A percentile compares a stretch with the other conserved stretches of the same genome.
Conservation (phyloP, 176 grass and related monocot species). For the Carex cristatella region DNA sequence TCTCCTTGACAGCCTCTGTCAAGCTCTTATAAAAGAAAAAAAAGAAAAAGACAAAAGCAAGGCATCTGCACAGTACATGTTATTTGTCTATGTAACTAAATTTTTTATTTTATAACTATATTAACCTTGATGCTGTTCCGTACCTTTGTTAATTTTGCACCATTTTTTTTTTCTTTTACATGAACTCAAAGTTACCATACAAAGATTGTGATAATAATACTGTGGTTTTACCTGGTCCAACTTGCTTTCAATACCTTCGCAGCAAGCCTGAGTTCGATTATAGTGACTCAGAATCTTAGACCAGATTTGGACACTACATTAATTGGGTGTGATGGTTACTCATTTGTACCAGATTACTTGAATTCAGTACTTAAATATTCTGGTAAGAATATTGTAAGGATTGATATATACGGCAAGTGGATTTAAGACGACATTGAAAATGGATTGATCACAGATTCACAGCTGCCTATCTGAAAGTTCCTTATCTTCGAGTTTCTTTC, state of each 20-base stretch:
- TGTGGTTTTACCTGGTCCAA: slow-evolving; percentile 24
- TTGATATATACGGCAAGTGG: not conserved
- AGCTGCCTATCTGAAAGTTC: slow-evolving; percentile 25
- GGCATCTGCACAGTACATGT: too few species aligned
- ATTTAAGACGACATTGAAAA: not conserved
- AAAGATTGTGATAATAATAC: slow-evolving; percentile 24
- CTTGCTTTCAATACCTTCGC: slow-evolving; percentile 24
- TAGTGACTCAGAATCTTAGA: slow-evolving; percentile 8
- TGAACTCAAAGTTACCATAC: slow-evolving; percentile 11
- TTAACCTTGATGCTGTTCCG: too few species aligned
- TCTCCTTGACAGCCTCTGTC: too few species aligned
- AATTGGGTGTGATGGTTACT: slow-evolving; percentile 24
- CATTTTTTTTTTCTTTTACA: not conserved
- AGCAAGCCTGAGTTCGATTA: slow-evolving; percentile 26
- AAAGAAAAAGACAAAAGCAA: not conserved
- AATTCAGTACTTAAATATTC: slow-evolving; percentile 2
- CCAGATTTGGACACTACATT: not conserved
- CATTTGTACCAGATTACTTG: slow-evolving; percentile 31
- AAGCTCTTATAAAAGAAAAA: too few species aligned
- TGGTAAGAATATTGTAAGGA: not conserved
- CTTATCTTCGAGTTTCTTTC: slow-evolving; percentile 32
- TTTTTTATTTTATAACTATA: not conserved
- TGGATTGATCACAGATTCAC: not conserved
- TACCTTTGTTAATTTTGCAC: not conserved
- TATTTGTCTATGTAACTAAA: not conserved